Percentiles rank a stretch among this genome's conserved stretches.
Evolutionary conservation across 106 monocot species (phyloP).

Genomic region (Dendrobium nobile): DNA sequence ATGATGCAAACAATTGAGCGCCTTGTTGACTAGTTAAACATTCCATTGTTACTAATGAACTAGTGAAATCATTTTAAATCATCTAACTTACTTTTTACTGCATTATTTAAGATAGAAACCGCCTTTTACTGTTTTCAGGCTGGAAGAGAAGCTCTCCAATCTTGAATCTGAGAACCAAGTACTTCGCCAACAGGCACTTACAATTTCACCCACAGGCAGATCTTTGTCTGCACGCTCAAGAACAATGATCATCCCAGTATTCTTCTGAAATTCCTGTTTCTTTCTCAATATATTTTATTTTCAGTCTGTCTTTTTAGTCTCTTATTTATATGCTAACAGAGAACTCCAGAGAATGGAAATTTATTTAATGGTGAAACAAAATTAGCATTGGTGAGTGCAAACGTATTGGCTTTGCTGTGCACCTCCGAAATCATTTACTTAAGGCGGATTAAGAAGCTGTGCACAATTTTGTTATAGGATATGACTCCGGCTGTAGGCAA

Average conservation of each 20-base stretch:
- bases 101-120: slow-evolving; percentile 4
- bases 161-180: slow-evolving; percentile 85
- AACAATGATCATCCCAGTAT: slow-evolving; percentile 60
- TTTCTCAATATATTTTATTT: neutral
- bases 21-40: neutral
- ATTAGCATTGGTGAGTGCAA: slow-evolving; percentile 37
- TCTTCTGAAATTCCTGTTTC: neutral
- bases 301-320: neutral
- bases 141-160: slow-evolving; percentile 78
- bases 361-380: slow-evolving; percentile 47
- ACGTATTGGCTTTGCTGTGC: neutral
- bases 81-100: neutral
- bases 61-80: neutral
- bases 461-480: slow-evolving; percentile 33
- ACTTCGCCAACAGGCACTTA: slow-evolving; percentile 76
- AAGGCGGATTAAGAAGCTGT: neutral
- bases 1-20: slow-evolving; percentile 3
- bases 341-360: slow-evolving; percentile 71
- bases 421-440: neutral
- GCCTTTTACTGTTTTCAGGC: slow-evolving; percentile 21
- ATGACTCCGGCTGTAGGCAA: slow-evolving; percentile 35
- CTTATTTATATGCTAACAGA: slow-evolving; percentile 35
- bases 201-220: slow-evolving; percentile 76
- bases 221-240: slow-evolving; percentile 55
- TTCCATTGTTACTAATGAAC: neutral